Percentiles rank a stretch among this genome's conserved stretches.
phyloP scores from a whole-genome alignment of 2,329 filamentous ascomycete genomes.

The Graphilbum sp. region DNA sequence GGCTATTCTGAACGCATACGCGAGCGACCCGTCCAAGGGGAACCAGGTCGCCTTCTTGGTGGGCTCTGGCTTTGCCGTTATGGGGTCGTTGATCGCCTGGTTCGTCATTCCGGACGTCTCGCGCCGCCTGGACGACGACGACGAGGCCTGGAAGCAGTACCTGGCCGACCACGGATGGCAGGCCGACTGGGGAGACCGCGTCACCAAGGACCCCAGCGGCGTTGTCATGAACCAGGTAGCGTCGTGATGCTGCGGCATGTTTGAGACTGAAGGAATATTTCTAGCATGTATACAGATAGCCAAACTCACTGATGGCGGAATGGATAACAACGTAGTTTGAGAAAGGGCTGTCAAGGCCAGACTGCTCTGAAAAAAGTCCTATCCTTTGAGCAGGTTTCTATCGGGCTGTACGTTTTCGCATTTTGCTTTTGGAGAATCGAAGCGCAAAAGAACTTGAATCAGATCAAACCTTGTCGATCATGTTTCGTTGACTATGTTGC shows the following conservation, averaged over 20 bases:
- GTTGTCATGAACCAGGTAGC: constrained; percentile 2
- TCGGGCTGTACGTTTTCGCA: no score
- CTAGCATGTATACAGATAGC: no score
- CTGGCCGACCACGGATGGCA: constrained; percentile 25
- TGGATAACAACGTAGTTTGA: no score
- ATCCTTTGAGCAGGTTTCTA: no score
- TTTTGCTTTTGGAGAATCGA: no score
- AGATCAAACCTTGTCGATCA: no score
- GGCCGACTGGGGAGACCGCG: constrained; percentile 16
- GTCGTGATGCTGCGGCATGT: no score
- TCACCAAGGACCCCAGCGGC: constrained; percentile 14
- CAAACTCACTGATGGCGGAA: no score
- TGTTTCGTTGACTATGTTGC: no score
- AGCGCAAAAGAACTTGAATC: no score
- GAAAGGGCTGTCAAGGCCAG: no score
- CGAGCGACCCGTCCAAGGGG: constrained; percentile 22
- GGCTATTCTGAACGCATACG: constrained; percentile 28
- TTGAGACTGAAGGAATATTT: background rate
- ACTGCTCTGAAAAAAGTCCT: no score
- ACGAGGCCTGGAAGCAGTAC: constrained; percentile 26
- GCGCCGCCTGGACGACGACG: constrained; percentile 22
- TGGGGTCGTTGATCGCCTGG: constrained; percentile 26
- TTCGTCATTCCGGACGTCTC: constrained; percentile 25
- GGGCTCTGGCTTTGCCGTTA: constrained; percentile 28
- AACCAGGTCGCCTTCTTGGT: constrained; percentile 33